Base-by-base conservation (phyloP, 306 rosid species). In the Sphenostylis stenocarpa region DNA sequence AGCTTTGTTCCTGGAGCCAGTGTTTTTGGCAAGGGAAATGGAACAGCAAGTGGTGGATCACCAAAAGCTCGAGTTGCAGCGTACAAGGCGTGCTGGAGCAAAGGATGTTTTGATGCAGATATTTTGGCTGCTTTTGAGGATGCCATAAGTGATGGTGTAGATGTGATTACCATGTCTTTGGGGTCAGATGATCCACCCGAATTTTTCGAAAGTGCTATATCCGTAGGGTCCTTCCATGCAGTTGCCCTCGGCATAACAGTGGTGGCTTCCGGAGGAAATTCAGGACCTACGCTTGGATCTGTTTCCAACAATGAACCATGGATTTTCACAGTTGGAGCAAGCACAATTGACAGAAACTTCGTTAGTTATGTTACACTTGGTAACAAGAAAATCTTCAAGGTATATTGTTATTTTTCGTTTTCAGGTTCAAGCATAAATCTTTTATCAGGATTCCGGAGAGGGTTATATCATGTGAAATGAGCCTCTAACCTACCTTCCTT, bases 1-100 rank as follows among this genome's bases (percentile, higher is more conserved):
- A 95, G 24, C 47, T 85, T 83, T 44, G 91, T 89, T 7, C 2
- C 24, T 0, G 78, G 84, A 6, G 90, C 78, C 1, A 86, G 34
- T 67, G 85, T 89, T 5, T 79, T 84, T 5, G 94, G 97, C 8
- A 11, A 57, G 58, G 97, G 96, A 2, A 85, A 76, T 28, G 99
- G 99, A 34, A 91, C 92, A 1, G 97, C 96, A 0, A 89, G 86
- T 1, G 99, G 99, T 4, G 99, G 99, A n/a, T 88, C 99, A 1
- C 97, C 99, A 1, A 87, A 61, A 47, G 96, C 94, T 7, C 86
- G 87, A 4, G 91, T 92, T 69, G 99, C 87, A 20, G 76, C 97
- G 24, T 95, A 95, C 74, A 95, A 95, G 81, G 92, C 85, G 2
- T 95, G 97, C 7, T 95, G 97, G 97, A 0, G 0, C 4, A 55